These are phyloP conservation scores for Dillenia suffruticosa DNA, from an alignment of 164 flowering plant genomes.

Conservation along the genomic window DNA sequence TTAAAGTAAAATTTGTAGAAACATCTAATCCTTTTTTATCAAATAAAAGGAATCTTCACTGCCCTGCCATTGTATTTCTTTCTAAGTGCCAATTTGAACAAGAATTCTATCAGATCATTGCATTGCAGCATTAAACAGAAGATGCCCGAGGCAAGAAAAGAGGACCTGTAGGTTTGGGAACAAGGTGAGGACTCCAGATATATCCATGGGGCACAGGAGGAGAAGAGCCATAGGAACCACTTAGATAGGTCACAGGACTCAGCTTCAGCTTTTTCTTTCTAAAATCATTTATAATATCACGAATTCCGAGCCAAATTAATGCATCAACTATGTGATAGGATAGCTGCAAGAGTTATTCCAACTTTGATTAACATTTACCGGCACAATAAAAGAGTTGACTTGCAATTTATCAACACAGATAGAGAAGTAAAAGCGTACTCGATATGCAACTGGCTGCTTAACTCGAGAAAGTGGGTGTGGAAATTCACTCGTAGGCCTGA, in stretches of 20 bases:
- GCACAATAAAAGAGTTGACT: too few relatives aligned
- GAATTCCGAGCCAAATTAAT: constrained; percentile 96
- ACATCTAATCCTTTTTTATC: too few relatives aligned
- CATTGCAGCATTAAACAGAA: too few relatives aligned
- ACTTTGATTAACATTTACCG: too few relatives aligned
- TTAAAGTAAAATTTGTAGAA: too few relatives aligned
- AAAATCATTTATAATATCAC: constrained; percentile 95
- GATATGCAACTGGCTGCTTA: constrained; percentile 86
- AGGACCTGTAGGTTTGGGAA: constrained; percentile 99
- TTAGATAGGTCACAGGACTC: constrained; percentile 94
- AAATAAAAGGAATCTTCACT: background rate
- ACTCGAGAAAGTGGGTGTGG: constrained; percentile 99
- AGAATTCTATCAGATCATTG: too few relatives aligned
- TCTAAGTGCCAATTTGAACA: too few relatives aligned
- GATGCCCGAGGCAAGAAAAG: background rate
- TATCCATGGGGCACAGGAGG: constrained; percentile 86
- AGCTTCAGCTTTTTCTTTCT: constrained; percentile 90
- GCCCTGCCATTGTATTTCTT: too few relatives aligned
- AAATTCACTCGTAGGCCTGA: constrained; percentile 96
- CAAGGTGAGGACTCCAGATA: constrained; percentile 99
- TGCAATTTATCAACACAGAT: constrained; percentile 1
- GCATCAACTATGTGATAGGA: constrained; percentile 99
- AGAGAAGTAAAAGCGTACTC: constrained; percentile 45
- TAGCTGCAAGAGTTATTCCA: constrained; percentile 44
- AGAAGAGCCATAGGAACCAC: constrained; percentile 91